Percentiles rank a stretch among this genome's conserved stretches.
phyloP scores from a whole-genome alignment of 108 stramenopile genomes.

The Skeletonema tropicum region DNA sequence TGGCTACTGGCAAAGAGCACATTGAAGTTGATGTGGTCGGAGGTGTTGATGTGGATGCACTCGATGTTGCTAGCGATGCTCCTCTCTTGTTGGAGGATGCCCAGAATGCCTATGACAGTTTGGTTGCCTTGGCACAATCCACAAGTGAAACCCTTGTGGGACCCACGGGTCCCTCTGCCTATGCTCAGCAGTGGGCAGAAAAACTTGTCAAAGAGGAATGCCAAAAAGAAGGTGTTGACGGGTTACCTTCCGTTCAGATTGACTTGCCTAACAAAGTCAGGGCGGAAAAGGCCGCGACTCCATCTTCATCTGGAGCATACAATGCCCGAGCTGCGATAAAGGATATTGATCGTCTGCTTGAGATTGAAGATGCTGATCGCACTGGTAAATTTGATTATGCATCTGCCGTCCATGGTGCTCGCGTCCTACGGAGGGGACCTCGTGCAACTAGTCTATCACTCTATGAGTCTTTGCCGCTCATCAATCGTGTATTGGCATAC shows the following conservation, averaged over 20 bases:
- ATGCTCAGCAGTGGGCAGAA: slow-evolving; percentile 32
- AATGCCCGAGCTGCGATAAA: slow-evolving; percentile 20
- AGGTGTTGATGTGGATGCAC: slow-evolving; percentile 27
- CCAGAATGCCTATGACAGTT: slow-evolving; percentile 19
- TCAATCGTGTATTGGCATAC: slow-evolving; percentile 67
- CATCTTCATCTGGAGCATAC: slow-evolving; percentile 14
- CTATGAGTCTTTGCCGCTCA: slow-evolving; percentile 61
- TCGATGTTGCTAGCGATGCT: slow-evolving; percentile 35
- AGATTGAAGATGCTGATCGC: slow-evolving; percentile 67
- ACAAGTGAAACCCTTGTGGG: slow-evolving; percentile 18
- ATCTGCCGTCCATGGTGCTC: slow-evolving; percentile 63
- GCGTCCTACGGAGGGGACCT: slow-evolving; percentile 60
- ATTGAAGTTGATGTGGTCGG: slow-evolving; percentile 16
- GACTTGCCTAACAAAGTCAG: slow-evolving; percentile 9
- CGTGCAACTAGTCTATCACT: slow-evolving; percentile 71
- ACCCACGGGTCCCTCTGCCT: slow-evolving; percentile 11
- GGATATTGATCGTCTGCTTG: slow-evolving; percentile 59
- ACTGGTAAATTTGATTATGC: slow-evolving; percentile 75
- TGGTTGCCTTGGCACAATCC: slow-evolving; percentile 28
- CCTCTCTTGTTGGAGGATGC: slow-evolving; percentile 40
- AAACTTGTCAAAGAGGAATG: slow-evolving; percentile 45
- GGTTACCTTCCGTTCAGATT: neutral
- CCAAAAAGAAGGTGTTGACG: slow-evolving; percentile 26
- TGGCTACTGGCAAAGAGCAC: slow-evolving; percentile 4
- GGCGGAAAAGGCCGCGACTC: slow-evolving; percentile 4